Base-by-base conservation (phyloP, 768 basidiomycete species). In the Trametes gibbosa region DNA sequence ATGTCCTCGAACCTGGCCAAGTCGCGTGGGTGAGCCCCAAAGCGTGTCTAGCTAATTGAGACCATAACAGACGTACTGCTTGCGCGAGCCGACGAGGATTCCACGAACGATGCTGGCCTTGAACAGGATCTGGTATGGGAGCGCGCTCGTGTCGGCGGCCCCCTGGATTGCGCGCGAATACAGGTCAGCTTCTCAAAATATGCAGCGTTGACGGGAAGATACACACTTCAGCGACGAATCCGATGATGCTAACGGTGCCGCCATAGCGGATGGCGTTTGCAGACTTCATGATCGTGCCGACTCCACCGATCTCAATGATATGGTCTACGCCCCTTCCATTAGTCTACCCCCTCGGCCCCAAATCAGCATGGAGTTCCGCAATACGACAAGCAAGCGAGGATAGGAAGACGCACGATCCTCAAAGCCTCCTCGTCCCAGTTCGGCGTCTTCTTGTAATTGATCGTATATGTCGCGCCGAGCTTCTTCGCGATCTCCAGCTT, bases 391-490 rank as follows among this genome's bases (percentile, higher is more conserved):
- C 29, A 32, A 32, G 5, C 10, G 29, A 39, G 6, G 6, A 17
- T 4, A 14, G 13, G 5, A 5, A 12, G 9, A 67, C 77, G 25
- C 59, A 80, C 81, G 19, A 85, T 70, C 57, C 71, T 69, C 27
- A 75, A 58, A 1, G 79, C 81, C 62, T 84, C 78, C 34, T 79
- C 68, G 40, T 85, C 81, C 86, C 86, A 89, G 40, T 84, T 68
- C 1, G 81, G 79, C 1, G 72, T 75, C 61, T 71, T 80, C 58
- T 76, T 81, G 69, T 88, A 89, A 73, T 88, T 86, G 72, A 89
- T 84, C n/a, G 81, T 63, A 54, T 84, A 74, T 12, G 78, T 75
- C 10, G 76, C 79, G 21, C 86, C 84, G 19, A 85, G 77, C 46
- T 76, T 76, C 43, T 74, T 70, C 7, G 78, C 84, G 27, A 79